phyloP scores from a whole-genome alignment of 2,329 filamentous ascomycete genomes.

The Hypoxylon sp. region DNA sequence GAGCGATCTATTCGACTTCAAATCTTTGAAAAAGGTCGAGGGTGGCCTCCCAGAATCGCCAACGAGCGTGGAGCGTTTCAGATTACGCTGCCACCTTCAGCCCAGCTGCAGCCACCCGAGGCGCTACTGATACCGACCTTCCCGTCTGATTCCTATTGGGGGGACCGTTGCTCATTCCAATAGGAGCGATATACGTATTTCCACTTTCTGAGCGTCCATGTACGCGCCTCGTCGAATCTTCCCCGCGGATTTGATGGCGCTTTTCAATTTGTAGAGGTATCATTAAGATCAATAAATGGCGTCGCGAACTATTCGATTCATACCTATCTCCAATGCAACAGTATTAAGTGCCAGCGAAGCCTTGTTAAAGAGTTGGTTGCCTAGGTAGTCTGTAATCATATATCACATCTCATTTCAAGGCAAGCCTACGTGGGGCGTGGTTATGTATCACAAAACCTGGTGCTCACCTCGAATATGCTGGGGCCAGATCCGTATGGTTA shows the following conservation, averaged over 20 bases:
- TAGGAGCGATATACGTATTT: not conserved
- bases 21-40: not conserved
- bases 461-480: not conserved
- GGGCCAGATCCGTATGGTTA: not conserved
- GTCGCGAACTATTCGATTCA: not conserved
- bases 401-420: not conserved
- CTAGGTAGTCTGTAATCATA: not conserved
- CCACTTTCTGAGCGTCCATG: too few relatives aligned
- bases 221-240: not conserved
- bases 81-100: not conserved
- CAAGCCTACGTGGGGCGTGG: not conserved
- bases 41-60: slow-evolving; percentile 1
- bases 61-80: slow-evolving; percentile 1
- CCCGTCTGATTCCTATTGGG: not conserved
- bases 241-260: not conserved
- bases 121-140: not conserved
- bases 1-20: not conserved
- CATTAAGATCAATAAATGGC: not conserved
- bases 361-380: not conserved
- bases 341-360: not conserved
- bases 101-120: slow-evolving; percentile 12
- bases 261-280: not conserved
- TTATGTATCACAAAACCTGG: not conserved
- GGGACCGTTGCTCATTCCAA: not conserved
- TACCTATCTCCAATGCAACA: not conserved